Base-by-base conservation (phyloP, 2,329 filamentous ascomycete genomes). In the Curvularia hawaiiensis region DNA sequence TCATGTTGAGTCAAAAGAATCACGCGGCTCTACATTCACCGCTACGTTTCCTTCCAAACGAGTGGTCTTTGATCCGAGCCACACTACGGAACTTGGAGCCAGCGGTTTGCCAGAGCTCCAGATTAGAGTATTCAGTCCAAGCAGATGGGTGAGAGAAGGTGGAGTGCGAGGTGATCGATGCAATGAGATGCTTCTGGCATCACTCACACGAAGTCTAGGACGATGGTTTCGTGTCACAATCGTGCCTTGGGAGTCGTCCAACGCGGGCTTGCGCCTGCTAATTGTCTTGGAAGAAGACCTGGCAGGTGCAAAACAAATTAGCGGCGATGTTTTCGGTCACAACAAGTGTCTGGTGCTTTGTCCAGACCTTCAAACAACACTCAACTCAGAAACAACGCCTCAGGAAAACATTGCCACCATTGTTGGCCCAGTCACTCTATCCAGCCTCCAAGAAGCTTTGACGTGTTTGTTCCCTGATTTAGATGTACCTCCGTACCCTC, bases 1-100 rank as follows among this genome's bases (percentile, higher is more conserved):
- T 4, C 30, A 33, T 16, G 46, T 57, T 14, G 54, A 57, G 12
- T 57, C 54, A 3, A 49, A 43, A 18, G 52, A 54, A 20, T 33
- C 20, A 43, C 39, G 46, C 18, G 54, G 54, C 40, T 57, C 54
- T 8, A 50, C 51, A 2, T 57, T 57, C 39, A 57, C 39, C 12
- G 50, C 47, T 4, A 40, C 24, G 4, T 52, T 49, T 12, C 54
- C 54, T 26, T 50, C 45, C 4, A 31, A 20, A 2, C 54, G 41
- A 12, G 30, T 49, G n/a, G 28, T 57, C 6, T 24, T 22, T 18
- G 39, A 38, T 18, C 8, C 50, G 20, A 10, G 20, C 22, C 31
- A 44, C 20, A 11, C 20, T 6, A 11, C 11, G 7, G 30, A 54
- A 20, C 14, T 46, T 39, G 24, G 50, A 26, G 35, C 4, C 28